Conservation (phyloP, 345 rosid genomes). For the Reutealis trisperma region DNA sequence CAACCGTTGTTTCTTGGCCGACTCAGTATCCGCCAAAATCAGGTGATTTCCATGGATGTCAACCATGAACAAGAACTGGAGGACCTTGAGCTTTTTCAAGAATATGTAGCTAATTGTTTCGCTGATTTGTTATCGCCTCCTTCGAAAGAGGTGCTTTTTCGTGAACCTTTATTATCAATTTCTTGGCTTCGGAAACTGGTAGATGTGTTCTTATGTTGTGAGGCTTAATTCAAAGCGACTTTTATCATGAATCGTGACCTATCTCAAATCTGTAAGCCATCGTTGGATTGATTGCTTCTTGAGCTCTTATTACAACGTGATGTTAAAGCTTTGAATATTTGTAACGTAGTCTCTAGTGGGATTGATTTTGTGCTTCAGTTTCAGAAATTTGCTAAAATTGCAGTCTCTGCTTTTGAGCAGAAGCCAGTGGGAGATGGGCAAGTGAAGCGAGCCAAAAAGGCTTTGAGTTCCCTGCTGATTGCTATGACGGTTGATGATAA, state of each 20-base stretch:
- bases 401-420: conserved; percentile 60
- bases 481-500: conserved; percentile 35
- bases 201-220: conserved; percentile 87
- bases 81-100: conserved; percentile 80
- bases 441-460: conserved; percentile 73
- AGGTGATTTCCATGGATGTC: conserved; percentile 63
- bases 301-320: conserved; percentile 78
- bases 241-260: conserved; percentile 72
- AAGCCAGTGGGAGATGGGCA: conserved; percentile 83
- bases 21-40: conserved; percentile 84
- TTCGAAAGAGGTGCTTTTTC: conserved; percentile 26
- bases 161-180: conserved; percentile 60
- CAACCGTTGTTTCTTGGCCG: conserved; percentile 84
- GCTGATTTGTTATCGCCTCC: conserved; percentile 49
- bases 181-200: conserved; percentile 84
- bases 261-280: conserved; percentile 66
- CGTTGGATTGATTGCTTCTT: conserved; percentile 75
- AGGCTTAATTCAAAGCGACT: conserved; percentile 91
- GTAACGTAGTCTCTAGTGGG: conserved; percentile 77
- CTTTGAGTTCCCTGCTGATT: conserved; percentile 48
- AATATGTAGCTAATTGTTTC: conserved; percentile 78
- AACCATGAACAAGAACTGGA: conserved; percentile 77
- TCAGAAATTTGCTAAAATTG: conserved; percentile 75
- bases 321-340: conserved; percentile 75
- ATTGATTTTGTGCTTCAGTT: conserved; percentile 72